phyloP scores from a whole-genome alignment of 1,284 basidiomycete species.

The Termitomyces sp. region DNA sequence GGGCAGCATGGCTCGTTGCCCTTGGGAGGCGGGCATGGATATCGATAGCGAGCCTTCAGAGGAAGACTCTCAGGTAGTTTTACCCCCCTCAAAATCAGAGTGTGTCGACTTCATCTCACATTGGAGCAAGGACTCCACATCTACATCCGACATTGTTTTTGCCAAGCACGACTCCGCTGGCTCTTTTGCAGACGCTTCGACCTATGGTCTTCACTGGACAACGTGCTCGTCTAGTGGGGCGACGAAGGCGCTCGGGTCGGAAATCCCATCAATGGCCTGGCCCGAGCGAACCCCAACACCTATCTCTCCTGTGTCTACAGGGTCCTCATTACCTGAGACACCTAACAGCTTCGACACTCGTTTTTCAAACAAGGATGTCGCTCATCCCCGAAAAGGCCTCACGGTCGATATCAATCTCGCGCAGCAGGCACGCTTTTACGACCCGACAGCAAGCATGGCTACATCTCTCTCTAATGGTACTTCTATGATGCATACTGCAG shows the following conservation, averaged over 20 bases:
- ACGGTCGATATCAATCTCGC: constrained; percentile 57
- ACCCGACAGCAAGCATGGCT: constrained; percentile 41
- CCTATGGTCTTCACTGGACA: constrained; percentile 32
- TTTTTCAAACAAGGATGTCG: constrained; percentile 33
- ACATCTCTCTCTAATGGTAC: constrained; percentile 50
- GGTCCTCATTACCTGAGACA: constrained; percentile 42
- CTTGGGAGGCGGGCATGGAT: constrained; percentile 73
- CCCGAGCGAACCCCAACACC: constrained; percentile 24
- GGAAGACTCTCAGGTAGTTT: constrained; percentile 26
- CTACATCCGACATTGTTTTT: constrained; percentile 60
- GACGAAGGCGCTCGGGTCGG: constrained; percentile 24
- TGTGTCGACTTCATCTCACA: constrained; percentile 34
- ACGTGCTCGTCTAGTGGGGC: constrained; percentile 21
- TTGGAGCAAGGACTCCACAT: constrained; percentile 66
- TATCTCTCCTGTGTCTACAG: constrained; percentile 34
- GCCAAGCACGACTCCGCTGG: constrained; percentile 33
- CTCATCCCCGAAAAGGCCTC: constrained; percentile 38
- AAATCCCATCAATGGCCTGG: constrained; percentile 20
- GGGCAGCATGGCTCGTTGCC: constrained; percentile 77
- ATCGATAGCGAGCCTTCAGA: constrained; percentile 54
- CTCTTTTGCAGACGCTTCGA: constrained; percentile 30
- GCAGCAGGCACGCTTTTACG: constrained; percentile 45
- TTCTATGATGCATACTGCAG: constrained; percentile 67
- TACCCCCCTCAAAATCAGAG: constrained; percentile 27
- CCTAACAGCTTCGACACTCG: constrained; percentile 46